A percentile compares a stretch with the other conserved stretches of the same genome.
Conservation (phyloP, 192 early-diverging fungal species). For the Allomyces javanicus region DNA sequence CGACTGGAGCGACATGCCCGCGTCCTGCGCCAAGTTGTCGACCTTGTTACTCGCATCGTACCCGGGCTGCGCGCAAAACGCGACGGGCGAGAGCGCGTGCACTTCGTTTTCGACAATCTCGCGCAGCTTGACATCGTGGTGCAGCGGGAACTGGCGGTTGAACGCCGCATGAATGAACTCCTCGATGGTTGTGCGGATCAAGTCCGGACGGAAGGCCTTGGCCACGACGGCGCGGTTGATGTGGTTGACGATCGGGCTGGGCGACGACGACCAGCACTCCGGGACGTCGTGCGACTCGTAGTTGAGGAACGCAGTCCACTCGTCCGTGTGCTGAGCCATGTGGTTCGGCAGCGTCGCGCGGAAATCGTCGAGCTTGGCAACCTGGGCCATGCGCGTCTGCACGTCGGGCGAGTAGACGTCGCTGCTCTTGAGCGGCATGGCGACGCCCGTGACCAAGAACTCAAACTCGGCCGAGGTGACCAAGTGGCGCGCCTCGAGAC, state of each 20-base stretch:
- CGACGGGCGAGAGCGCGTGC: slow-evolving; percentile 54
- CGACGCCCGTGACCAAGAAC: slow-evolving; percentile 38
- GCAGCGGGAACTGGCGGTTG: not conserved
- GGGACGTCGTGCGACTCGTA: slow-evolving; percentile 11
- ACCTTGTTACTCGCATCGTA: slow-evolving; percentile 91
- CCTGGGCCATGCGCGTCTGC: slow-evolving; percentile 2
- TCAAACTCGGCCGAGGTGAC: slow-evolving; percentile 37
- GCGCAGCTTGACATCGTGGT: slow-evolving; percentile 42
- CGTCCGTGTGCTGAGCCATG: slow-evolving; percentile 8
- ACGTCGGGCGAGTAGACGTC: slow-evolving; percentile 13
- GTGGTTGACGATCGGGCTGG: slow-evolving; percentile 7
- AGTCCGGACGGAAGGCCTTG: slow-evolving; percentile 74
- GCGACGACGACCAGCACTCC: slow-evolving; percentile 6
- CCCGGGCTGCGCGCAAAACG: slow-evolving; percentile 78
- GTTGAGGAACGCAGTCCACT: slow-evolving; percentile 17
- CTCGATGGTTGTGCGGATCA: slow-evolving; percentile 49
- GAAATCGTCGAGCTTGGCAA: slow-evolving; percentile 4
- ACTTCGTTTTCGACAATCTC: slow-evolving; percentile 52
- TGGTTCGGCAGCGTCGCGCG: slow-evolving; percentile 8
- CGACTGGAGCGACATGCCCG: slow-evolving; percentile 36
- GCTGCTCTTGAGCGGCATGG: slow-evolving; percentile 1
- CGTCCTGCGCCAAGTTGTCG: slow-evolving; percentile 63
- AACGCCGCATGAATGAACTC: slow-evolving; percentile 56
- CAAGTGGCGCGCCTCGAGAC: not conserved
- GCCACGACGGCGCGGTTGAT: slow-evolving; percentile 29